Percentiles rank a stretch among this genome's conserved stretches.
These are phyloP conservation scores for Groenewaldozyma salmanticensis DNA, from an alignment of 805 yeast genomes.

Conservation along the genomic window DNA sequence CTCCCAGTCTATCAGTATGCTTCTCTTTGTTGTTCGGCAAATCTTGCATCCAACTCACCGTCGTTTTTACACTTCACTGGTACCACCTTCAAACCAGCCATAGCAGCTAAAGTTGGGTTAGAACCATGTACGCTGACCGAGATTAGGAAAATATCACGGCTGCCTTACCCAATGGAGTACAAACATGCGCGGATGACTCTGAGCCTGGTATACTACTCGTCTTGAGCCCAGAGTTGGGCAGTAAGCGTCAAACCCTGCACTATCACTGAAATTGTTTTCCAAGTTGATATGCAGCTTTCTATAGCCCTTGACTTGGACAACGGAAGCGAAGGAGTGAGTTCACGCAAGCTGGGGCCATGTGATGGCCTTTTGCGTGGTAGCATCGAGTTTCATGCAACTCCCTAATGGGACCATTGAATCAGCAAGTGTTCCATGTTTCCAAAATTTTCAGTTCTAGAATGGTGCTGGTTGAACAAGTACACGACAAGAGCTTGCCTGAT, in stretches of 20 bases:
- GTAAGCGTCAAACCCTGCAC: constrained; percentile 88
- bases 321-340: constrained; percentile 89
- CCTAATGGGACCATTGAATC: constrained; percentile 97
- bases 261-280: constrained; percentile 76
- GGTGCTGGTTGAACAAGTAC: constrained; percentile 79
- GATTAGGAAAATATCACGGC: constrained; percentile 80
- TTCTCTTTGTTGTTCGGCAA: constrained; percentile 61
- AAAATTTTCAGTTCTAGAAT: constrained; percentile 90
- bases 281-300: constrained; percentile 62
- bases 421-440: constrained; percentile 84
- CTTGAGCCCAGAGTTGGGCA: constrained; percentile 99
- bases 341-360: constrained; percentile 89
- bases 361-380: constrained; percentile 91
- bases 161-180: constrained; percentile 55
- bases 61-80: constrained; percentile 77
- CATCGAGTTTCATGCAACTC: constrained; percentile 93
- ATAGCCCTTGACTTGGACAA: constrained; percentile 83
- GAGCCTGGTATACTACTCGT: constrained; percentile 93
- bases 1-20: constrained; percentile 65
- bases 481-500: constrained; percentile 35
- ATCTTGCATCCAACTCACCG: constrained; percentile 84
- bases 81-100: constrained; percentile 91
- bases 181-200: constrained; percentile 75
- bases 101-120: constrained; percentile 96
- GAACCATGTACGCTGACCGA: constrained; percentile 99